Base-by-base conservation (phyloP, 2,329 filamentous ascomycete genomes). In the Colletotrichum phormii region DNA sequence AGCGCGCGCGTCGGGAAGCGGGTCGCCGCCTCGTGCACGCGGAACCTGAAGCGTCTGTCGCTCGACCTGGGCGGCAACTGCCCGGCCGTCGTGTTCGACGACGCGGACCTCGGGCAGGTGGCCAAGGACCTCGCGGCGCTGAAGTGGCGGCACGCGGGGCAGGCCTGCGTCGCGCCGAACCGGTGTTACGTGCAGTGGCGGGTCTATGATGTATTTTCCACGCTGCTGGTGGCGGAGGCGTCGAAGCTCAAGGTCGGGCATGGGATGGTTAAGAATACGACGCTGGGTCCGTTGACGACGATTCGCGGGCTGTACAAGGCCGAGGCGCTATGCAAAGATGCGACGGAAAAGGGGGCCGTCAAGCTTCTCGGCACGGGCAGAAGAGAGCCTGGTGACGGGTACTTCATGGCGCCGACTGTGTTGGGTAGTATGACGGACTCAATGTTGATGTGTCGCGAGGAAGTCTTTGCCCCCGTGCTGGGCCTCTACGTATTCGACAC, bases 391-490 rank as follows among this genome's bases (percentile, higher is more conserved):
- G 7, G 88, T 92, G 51, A 84, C 93, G 2, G 93, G 92, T 24
- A 93, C 81, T 95, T 94, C 84, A 94, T 90, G 82, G 87, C 92
- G 75, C 91, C 91, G 0, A 95, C 93, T 0, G 89, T 95, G 26
- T 86, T 95, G 67, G 88, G 89, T 22, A 89, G 90, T 63, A 93
- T 93, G 87, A 93, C 82, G 22, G 84, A 85, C 64, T 86, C 91
- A 37, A 95, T 95, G 93, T 82, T 86, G 51, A 83, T 95, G 51
- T 87, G 89, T 11, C 84, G 84, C 0, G 93, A 95, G 78, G 93
- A 95, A 82, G 95, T 92, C 0, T 95, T 95, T 77, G 93, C 93
- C 0, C 93, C 93, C 2, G 89, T 95, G 0, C 92, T 92, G 0
- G 91, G 90, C 1, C 80, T 95, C 1, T 93, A 94, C 84, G 86